A percentile compares a stretch with the other conserved stretches of the same genome.
Evolutionary conservation across 2,329 filamentous ascomycete genomes (phyloP).

Genomic region (Monosporascus cannonballus): DNA sequence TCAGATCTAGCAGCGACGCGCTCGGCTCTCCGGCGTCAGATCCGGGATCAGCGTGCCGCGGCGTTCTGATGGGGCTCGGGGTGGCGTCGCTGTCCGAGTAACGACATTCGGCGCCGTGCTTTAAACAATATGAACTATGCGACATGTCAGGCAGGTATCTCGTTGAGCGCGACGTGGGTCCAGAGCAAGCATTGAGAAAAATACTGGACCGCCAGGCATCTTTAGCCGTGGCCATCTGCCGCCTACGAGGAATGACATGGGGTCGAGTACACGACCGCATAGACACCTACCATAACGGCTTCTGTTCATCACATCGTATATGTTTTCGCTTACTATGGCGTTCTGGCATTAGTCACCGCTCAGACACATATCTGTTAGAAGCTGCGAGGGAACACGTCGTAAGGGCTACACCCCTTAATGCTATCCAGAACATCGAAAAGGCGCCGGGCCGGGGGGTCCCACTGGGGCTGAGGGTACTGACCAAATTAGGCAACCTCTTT

Average conservation of each 20-base stretch:
- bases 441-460: neutral
- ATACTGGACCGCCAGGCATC: conserved; percentile 1
- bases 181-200: neutral
- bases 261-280: neutral
- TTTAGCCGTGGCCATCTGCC: conserved; percentile 10
- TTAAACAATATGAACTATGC: conserved; percentile 37
- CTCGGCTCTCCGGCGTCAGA: conserved; percentile 12
- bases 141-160: conserved; percentile 6
- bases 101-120: conserved; percentile 36
- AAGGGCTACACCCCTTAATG: no score
- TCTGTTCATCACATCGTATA: conserved; percentile 40
- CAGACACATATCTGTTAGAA: neutral
- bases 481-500: conserved; percentile 24
- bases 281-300: conserved; percentile 36
- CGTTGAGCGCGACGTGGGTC: neutral
- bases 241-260: conserved; percentile 2
- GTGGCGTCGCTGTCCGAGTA: conserved; percentile 20
- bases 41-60: conserved; percentile 11
- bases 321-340: conserved; percentile 36
- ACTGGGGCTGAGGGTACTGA: neutral
- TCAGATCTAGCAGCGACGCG: conserved; percentile 12
- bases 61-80: conserved; percentile 11
- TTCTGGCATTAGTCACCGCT: conserved; percentile 7
- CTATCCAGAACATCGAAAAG: neutral
- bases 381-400: neutral